phyloP scores from a whole-genome alignment of 2,329 filamentous ascomycete species.

The Pseudogymnoascus destructans region DNA sequence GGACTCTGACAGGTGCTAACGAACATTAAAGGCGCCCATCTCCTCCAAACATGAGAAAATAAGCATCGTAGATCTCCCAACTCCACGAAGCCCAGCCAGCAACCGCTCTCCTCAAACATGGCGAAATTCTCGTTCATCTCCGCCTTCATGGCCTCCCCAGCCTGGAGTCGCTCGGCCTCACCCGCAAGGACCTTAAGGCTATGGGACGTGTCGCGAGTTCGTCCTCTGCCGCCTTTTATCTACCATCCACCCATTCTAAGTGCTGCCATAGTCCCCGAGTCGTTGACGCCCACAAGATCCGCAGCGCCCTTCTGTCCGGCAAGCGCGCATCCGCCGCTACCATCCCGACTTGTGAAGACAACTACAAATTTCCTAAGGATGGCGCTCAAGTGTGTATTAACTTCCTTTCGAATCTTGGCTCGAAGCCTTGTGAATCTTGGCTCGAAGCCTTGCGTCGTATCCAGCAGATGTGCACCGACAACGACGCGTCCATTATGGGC shows the following conservation, averaged over 20 bases:
- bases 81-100: not conserved
- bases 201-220: not conserved
- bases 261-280: not conserved
- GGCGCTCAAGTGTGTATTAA: not conserved
- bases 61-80: not conserved
- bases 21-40: not conserved
- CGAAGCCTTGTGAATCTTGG: not conserved
- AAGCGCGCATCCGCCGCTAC: not conserved
- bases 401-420: not conserved
- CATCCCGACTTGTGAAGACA: not conserved
- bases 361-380: not conserved
- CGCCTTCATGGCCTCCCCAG: not conserved
- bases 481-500: not conserved
- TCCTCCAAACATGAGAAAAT: not conserved
- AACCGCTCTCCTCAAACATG: not conserved
- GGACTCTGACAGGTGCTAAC: not conserved
- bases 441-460: not conserved
- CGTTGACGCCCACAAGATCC: not conserved
- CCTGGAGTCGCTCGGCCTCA: not conserved
- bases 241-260: not conserved
- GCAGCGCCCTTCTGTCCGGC: not conserved
- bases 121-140: not conserved
- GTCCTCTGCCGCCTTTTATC: not conserved
- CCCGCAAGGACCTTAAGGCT: not conserved
- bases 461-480: not conserved